Evolutionary conservation across 345 rosid genomes (phyloP).

Genomic region (Brassica napus): Da-Ae NC_063437.1:14169501-14170000

Average conservation of each 20-base stretch:
- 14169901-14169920: too few species aligned
- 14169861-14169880: not conserved
- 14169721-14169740: not conserved
- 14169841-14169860: not conserved
- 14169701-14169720: not conserved
- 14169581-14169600: not conserved
- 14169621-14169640: not conserved
- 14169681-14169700: not conserved
- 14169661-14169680: too few species aligned
- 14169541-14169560: conserved; percentile 12
- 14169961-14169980: too few species aligned
- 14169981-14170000: too few species aligned
- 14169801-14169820: not conserved
- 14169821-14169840: not conserved
- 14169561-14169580: conserved; percentile 9
- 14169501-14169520: not conserved
- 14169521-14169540: conserved; percentile 18
- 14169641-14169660: too few species aligned
- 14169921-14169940: too few species aligned
- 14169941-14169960: too few species aligned
- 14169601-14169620: not conserved
- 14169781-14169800: not conserved
- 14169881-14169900: too few species aligned
- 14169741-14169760: not conserved
- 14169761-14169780: not conserved